Conservation (phyloP, 352 stramenopile genomes). For the Pythium apleroticum region DNA sequence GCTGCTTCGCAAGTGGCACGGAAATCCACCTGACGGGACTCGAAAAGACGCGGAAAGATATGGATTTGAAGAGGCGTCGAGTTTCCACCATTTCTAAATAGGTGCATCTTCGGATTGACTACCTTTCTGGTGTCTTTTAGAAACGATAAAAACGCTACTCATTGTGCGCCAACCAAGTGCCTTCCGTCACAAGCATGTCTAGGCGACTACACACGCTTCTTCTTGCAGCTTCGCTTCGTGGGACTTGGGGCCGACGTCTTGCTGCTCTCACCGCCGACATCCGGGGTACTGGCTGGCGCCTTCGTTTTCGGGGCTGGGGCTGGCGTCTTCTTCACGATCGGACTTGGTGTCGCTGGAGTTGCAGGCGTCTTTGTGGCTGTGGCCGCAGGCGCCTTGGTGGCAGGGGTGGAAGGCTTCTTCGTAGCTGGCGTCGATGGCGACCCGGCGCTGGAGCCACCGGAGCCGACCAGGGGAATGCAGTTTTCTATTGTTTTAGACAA, state of each 20-base stretch:
- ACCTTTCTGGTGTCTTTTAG: too few relatives aligned
- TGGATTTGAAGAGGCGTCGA: neutral
- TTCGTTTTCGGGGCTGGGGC: neutral
- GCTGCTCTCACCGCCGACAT: neutral
- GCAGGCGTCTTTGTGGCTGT: neutral
- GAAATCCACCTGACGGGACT: neutral
- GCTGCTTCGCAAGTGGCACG: neutral
- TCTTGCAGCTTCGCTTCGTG: neutral
- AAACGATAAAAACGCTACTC: neutral
- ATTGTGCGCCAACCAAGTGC: too few relatives aligned
- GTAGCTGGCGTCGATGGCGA: neutral
- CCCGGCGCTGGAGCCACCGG: neutral
- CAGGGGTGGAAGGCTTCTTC: neutral
- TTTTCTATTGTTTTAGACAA: neutral
- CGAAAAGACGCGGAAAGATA: conserved; percentile 1
- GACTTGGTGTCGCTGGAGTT: neutral
- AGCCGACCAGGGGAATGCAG: conserved; percentile 9
- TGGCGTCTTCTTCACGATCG: neutral
- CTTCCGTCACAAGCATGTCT: too few relatives aligned
- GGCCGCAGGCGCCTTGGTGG: neutral
- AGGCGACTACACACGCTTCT: neutral
- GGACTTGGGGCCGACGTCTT: neutral
- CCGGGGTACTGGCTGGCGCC: neutral
- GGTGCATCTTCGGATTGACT: too few relatives aligned
- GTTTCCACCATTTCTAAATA: neutral